A percentile compares a stretch with the other conserved stretches of the same genome.
Evolutionary conservation across 2,329 filamentous ascomycete genomes (phyloP).

Genomic region (Penicillium concentricum): DNA sequence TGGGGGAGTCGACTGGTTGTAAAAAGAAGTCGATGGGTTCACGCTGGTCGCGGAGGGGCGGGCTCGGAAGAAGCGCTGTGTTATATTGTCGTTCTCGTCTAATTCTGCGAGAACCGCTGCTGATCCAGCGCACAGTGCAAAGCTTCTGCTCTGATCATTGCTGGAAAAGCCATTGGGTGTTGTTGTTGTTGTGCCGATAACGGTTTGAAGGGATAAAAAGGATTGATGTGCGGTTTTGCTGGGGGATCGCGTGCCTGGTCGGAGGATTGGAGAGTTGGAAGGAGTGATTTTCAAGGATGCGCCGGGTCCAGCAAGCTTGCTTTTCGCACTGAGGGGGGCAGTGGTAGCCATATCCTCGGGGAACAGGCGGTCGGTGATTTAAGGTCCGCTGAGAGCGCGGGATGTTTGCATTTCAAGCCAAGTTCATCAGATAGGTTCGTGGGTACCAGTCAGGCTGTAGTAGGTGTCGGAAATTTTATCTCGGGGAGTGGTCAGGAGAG

Average conservation of each 20-base stretch:
- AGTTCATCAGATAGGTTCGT: conserved; percentile 23
- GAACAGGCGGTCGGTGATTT: conserved; percentile 21
- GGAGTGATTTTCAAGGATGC: conserved; percentile 66
- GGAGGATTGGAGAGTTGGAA: conserved; percentile 70
- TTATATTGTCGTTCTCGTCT: conserved; percentile 61
- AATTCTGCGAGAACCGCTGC: conserved; percentile 88
- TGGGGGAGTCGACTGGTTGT: conserved; percentile 56
- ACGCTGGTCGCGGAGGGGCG: conserved; percentile 68
- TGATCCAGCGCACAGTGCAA: conserved; percentile 90
- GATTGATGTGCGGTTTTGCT: conserved; percentile 48
- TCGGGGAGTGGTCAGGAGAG: conserved; percentile 2
- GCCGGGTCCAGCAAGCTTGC: conserved; percentile 34
- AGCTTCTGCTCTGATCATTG: conserved; percentile 65
- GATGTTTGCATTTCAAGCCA: conserved; percentile 30
- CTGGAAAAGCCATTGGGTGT: conserved; percentile 84
- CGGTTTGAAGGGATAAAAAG: conserved; percentile 70
- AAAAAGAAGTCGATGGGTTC: conserved; percentile 57
- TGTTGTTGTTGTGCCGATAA: conserved; percentile 86
- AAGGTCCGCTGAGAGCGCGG: conserved; percentile 26
- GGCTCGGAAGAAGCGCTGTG: conserved; percentile 88
- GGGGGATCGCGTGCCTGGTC: conserved; percentile 64
- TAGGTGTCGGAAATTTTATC: not conserved
- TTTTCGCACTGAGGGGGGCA: conserved; percentile 32
- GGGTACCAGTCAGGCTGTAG: not conserved
- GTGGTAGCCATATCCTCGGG: conserved; percentile 40